Percentiles rank a stretch among this genome's conserved stretches.
Conservation (phyloP, 208 protist species). For the Wallacemonas collosoma region DNA sequence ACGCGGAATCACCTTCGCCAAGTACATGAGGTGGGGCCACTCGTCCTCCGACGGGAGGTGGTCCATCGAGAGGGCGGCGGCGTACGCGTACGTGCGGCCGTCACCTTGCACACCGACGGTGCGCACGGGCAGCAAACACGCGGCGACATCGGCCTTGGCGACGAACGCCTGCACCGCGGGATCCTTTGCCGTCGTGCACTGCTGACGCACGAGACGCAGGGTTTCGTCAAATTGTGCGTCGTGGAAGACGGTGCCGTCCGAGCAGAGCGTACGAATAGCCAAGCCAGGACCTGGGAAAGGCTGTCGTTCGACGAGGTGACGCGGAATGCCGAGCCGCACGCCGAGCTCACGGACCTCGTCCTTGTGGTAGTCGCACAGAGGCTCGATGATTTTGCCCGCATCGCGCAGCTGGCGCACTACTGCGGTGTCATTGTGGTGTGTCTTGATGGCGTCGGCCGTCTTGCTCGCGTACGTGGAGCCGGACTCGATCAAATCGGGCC, state of each 20-base stretch:
- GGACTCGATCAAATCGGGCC: constrained; percentile 97
- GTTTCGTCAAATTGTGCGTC: constrained; percentile 53
- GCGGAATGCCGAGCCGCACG: constrained; percentile 90
- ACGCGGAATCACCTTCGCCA: constrained; percentile 92
- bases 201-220: constrained; percentile 29
- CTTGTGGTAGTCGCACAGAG: constrained; percentile 97
- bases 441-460: constrained; percentile 97
- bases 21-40: constrained; percentile 71
- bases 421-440: constrained; percentile 98
- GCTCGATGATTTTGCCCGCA: constrained; percentile 96
- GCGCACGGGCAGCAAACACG: constrained; percentile 88
- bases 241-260: constrained; percentile 61
- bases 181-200: constrained; percentile 26
- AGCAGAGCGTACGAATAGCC: constrained; percentile 96
- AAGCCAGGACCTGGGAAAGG: constrained; percentile 98
- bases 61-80: constrained; percentile 76
- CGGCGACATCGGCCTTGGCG: constrained; percentile 21
- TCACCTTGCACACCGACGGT: constrained; percentile 98
- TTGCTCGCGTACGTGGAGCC: constrained; percentile 82
- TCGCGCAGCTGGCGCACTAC: constrained; percentile 94
- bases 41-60: constrained; percentile 49
- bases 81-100: constrained; percentile 96
- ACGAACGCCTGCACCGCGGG: constrained; percentile 15
- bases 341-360: constrained; percentile 98
- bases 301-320: constrained; percentile 91